Percentiles rank a stretch among this genome's conserved stretches.
These are phyloP conservation scores for Pachyrhizus erosus DNA, from an alignment of 306 rosid species.

Conservation along the genomic window DNA sequence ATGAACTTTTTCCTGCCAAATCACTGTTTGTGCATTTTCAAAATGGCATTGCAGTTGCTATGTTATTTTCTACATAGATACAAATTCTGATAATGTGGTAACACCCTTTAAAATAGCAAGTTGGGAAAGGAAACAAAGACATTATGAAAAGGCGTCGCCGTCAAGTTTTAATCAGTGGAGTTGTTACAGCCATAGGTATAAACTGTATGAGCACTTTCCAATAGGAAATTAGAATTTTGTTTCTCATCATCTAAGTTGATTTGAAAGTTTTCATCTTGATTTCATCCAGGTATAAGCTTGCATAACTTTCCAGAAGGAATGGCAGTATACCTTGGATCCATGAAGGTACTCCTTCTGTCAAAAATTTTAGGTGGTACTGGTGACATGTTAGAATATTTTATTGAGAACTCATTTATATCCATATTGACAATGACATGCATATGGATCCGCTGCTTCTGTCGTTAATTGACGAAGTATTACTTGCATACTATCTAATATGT, in stretches of 20 bases:
- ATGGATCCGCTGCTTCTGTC: not conserved
- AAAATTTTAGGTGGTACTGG: constrained; percentile 8
- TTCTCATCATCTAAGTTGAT: not conserved
- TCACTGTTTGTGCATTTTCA: constrained; percentile 18
- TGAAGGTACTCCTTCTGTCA: constrained; percentile 65
- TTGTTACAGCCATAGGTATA: constrained; percentile 89
- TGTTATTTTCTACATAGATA: constrained; percentile 8
- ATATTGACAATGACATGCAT: not conserved
- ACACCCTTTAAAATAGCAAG: constrained; percentile 58
- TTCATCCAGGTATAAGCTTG: constrained; percentile 75
- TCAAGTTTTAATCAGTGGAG: constrained; percentile 85
- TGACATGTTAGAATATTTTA: constrained; percentile 10
- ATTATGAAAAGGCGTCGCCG: constrained; percentile 82
- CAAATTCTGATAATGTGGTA: constrained; percentile 42
- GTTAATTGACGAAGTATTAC: not conserved
- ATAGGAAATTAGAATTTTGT: not conserved
- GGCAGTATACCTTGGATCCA: constrained; percentile 98
- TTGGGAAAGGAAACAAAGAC: constrained; percentile 72
- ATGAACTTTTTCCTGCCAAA: constrained; percentile 16
- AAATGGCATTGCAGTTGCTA: constrained; percentile 21
- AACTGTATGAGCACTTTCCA: constrained; percentile 14
- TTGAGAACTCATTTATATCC: constrained; percentile 17
- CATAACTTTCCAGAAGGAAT: constrained; percentile 99
- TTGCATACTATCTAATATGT: not conserved
- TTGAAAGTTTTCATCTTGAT: not conserved